Evolutionary conservation across 371 early-diverging fungal genomes (phyloP), one percentile per base, ranked within the genome.

Genomic region (Sporodiniella umbellata): DNA sequence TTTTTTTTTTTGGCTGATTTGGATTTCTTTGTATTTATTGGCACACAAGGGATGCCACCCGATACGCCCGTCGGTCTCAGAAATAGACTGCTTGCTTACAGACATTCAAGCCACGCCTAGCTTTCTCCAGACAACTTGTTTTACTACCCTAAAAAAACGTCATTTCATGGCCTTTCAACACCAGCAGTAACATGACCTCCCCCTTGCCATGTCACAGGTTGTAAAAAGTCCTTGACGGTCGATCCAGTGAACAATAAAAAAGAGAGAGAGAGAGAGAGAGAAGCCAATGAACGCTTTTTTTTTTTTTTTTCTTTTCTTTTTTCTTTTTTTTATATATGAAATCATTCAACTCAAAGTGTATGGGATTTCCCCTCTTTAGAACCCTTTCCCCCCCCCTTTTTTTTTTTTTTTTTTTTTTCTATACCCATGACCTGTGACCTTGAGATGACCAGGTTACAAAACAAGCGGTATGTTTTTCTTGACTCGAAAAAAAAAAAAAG

Each of bases 51-150:
- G 55, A 54, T 54, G 60, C 40, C 43, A 54, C 54, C 60, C 60
- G 60, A 59, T 59, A 59, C 60, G 60, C 60, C 40, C 42, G 46
- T 49, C 59, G 59, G 59, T 40, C 31, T 30, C 45, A 42, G 48
- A 53, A 58, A 58, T 30, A 19, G 19, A 40, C 10, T 4, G 15
- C 15, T 40, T 18, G 18, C 40, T 4, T 28, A n/a, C n/a, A n/a
- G n/a, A n/a, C n/a, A n/a, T n/a, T n/a, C n/a, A n/a, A n/a, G n/a
- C n/a, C n/a, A n/a, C n/a, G n/a, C n/a, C n/a, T n/a, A n/a, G n/a
- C n/a, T n/a, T n/a, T n/a, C n/a, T n/a, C n/a, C n/a, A n/a, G n/a
- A n/a, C n/a, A n/a, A n/a, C n/a, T n/a, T n/a, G n/a, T n/a, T n/a
- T n/a, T n/a, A n/a, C n/a, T n/a, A n/a, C n/a, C n/a, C n/a, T n/a